Evolutionary conservation across 78 protist genomes (phyloP).

Genomic region (Diacronema lutheri): DNA sequence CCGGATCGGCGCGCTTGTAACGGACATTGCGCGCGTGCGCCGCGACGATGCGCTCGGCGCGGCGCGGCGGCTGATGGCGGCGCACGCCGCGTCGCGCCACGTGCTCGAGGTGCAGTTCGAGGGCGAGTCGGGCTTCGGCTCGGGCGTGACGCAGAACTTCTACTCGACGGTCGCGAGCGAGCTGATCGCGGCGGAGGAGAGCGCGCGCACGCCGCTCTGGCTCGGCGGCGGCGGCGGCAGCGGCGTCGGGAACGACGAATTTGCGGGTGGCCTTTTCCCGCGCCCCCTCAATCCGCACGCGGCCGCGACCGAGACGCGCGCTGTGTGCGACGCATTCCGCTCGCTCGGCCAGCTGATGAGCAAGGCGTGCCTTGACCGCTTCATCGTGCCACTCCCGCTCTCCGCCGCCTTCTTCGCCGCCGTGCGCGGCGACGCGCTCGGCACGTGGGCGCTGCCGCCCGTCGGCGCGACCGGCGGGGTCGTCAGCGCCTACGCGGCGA

Average conservation of each 20-base stretch:
- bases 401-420: background rate
- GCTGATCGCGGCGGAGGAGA: background rate
- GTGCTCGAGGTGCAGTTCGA: conserved; percentile 14
- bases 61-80: background rate
- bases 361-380: conserved; percentile 3
- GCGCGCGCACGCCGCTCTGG: background rate
- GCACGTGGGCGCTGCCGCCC: background rate
- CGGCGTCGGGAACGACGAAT: too few relatives aligned
- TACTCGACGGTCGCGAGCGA: background rate
- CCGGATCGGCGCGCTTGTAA: background rate
- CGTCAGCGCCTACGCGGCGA: background rate
- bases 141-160: conserved; percentile 17
- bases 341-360: background rate
- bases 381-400: conserved; percentile 18
- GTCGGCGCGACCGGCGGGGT: conserved; percentile 11
- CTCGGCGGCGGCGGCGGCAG: background rate
- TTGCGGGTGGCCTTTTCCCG: background rate
- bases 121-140: conserved; percentile 4
- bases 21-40: background rate
- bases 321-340: background rate
- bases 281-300: background rate
- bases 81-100: background rate
- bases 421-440: conserved; percentile 4
- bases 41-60: background rate
- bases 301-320: too few relatives aligned